These are phyloP conservation scores for Biscogniauxia mediterranea DNA, from an alignment of 2,329 filamentous ascomycete genomes.

Conservation along the genomic window DNA sequence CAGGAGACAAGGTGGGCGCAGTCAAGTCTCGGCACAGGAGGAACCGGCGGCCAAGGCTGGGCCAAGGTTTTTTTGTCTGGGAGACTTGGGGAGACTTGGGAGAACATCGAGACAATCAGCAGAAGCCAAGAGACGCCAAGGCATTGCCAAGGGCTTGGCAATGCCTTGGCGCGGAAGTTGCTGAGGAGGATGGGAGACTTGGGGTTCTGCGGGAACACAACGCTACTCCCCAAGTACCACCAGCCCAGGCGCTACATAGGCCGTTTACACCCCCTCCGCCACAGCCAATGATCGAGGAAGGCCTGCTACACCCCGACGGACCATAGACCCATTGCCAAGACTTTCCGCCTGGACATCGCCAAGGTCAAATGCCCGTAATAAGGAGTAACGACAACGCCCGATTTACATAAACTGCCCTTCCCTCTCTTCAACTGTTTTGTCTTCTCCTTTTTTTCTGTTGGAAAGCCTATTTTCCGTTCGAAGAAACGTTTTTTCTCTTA, in stretches of 20 bases:
- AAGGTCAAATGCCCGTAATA: slow-evolving; percentile 32
- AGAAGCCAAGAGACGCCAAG: slow-evolving; percentile 22
- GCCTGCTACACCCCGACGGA: slow-evolving; percentile 27
- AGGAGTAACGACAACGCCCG: slow-evolving; percentile 27
- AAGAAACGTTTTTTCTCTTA: slow-evolving; percentile 5
- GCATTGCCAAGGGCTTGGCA: slow-evolving; percentile 25
- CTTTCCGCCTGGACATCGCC: slow-evolving; percentile 34
- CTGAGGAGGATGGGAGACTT: slow-evolving; percentile 23
- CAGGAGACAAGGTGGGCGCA: slow-evolving; percentile 25
- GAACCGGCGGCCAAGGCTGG: slow-evolving; percentile 21
- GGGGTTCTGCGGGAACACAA: slow-evolving; percentile 2
- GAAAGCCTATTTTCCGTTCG: slow-evolving; percentile 2
- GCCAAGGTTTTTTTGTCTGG: slow-evolving; percentile 6
- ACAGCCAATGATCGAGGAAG: slow-evolving; percentile 23
- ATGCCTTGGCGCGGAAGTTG: slow-evolving; percentile 28
- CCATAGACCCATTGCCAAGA: slow-evolving; percentile 32
- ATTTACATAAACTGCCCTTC: slow-evolving; percentile 33
- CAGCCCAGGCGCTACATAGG: slow-evolving; percentile 17
- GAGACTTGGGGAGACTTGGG: slow-evolving; percentile 2
- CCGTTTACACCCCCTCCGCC: slow-evolving; percentile 22
- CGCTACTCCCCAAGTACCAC: slow-evolving; percentile 17
- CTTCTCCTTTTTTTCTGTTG: slow-evolving; percentile 9
- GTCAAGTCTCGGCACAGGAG: slow-evolving; percentile 30
- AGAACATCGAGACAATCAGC: slow-evolving; percentile 24
- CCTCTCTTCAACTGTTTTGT: slow-evolving; percentile 18